Evolutionary conservation across 306 rosid genomes (phyloP).

Genomic region (Casuarina glauca): DNA sequence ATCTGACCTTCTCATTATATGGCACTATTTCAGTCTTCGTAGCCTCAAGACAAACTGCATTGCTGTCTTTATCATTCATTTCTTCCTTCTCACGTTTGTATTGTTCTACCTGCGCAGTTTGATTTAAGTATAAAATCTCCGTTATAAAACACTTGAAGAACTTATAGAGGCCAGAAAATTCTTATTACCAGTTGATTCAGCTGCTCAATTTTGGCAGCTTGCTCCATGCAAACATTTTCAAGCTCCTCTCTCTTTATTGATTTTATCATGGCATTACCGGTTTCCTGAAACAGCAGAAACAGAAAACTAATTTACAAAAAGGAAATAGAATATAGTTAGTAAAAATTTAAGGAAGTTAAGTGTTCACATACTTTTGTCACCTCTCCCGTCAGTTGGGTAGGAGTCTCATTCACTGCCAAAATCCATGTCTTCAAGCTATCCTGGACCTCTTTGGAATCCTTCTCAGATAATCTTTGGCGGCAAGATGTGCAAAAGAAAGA

Average conservation of each 20-base stretch:
- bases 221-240: constrained; percentile 61
- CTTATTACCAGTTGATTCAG: constrained; percentile 61
- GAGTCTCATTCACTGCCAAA: constrained; percentile 36
- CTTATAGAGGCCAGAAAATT: constrained; percentile 16
- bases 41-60: constrained; percentile 8
- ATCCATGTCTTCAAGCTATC: constrained; percentile 47
- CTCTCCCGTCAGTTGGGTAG: constrained; percentile 31
- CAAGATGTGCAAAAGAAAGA: constrained; percentile 70
- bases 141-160: constrained; percentile 7
- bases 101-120: constrained; percentile 53
- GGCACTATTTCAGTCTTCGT: constrained; percentile 22
- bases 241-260: constrained; percentile 57
- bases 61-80: constrained; percentile 40
- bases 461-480: constrained; percentile 38
- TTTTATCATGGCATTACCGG: constrained; percentile 29
- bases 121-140: constrained; percentile 17
- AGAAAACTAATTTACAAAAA: not conserved
- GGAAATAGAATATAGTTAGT: not conserved
- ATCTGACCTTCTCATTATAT: constrained; percentile 35
- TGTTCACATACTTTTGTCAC: constrained; percentile 38
- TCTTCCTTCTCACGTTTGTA: constrained; percentile 44
- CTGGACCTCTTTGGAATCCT: constrained; percentile 42
- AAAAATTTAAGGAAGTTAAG: constrained; percentile 5
- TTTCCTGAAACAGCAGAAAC: constrained; percentile 25
- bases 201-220: constrained; percentile 68